Conservation (phyloP, 331 rosid species). For the Rosa hybrid region DNA sequence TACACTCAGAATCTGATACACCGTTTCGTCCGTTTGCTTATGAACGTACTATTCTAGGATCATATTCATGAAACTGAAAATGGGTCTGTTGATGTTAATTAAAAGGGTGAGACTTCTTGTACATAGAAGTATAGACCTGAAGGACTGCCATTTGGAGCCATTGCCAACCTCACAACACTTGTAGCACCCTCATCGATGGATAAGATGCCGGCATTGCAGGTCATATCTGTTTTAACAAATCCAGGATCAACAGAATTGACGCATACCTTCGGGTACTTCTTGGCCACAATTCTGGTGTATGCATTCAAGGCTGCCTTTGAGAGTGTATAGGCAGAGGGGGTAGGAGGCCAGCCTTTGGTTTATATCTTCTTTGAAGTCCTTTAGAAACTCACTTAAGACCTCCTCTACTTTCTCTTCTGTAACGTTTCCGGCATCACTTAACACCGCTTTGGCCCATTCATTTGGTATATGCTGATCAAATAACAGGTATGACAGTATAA, state of each 20-base stretch:
- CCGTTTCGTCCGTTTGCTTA: too few relatives aligned
- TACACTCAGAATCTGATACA: not conserved
- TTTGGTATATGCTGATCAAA: constrained; percentile 28
- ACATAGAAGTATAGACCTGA: constrained; percentile 39
- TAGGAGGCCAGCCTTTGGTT: too few relatives aligned
- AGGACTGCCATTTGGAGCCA: constrained; percentile 31
- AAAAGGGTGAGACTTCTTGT: constrained; percentile 2
- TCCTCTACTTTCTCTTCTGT: constrained; percentile 37
- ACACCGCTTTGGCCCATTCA: constrained; percentile 4
- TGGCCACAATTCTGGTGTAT: constrained; percentile 43
- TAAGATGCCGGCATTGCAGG: constrained; percentile 21
- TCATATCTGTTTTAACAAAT: constrained; percentile 45
- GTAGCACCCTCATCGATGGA: constrained; percentile 49
- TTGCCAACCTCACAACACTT: constrained; percentile 38
- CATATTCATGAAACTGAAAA: too few relatives aligned
- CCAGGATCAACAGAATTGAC: constrained; percentile 48
- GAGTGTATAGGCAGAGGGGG: too few relatives aligned
- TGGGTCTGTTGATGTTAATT: not conserved
- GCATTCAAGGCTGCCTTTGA: constrained; percentile 18
- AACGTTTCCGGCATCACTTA: constrained; percentile 32
- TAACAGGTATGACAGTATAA: not conserved
- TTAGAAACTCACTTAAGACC: constrained; percentile 24
- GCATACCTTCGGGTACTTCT: constrained; percentile 27
- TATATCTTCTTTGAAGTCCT: constrained; percentile 32
- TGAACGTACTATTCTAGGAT: too few relatives aligned